Conservation (phyloP, 805 yeast genomes). For the Candida xiaguanensis region DNA sequence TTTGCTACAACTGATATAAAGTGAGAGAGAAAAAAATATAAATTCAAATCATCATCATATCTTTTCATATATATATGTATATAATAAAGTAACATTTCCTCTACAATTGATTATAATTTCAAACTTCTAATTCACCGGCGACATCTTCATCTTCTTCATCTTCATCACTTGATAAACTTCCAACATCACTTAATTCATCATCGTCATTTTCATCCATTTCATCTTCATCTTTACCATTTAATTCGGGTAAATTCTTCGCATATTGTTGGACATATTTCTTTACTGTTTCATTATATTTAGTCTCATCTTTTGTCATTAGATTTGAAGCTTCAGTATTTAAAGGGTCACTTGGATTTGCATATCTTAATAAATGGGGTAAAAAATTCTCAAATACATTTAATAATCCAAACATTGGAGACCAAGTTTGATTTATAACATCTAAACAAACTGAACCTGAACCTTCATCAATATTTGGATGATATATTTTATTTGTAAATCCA, state of each 20-base stretch:
- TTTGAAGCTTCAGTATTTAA: conserved; percentile 87
- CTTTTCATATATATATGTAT: too few species aligned
- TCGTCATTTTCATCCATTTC: conserved; percentile 32
- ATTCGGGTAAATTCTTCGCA: conserved; percentile 40
- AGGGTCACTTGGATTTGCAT: conserved; percentile 95
- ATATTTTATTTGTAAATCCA: conserved; percentile 87
- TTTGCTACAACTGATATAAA: conserved; percentile 8
- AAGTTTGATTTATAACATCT: conserved; percentile 94
- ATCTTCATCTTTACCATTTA: conserved; percentile 34
- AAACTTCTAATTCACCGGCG: conserved; percentile 32
- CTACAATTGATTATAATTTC: too few species aligned
- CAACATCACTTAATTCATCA: conserved; percentile 46
- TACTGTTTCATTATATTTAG: conserved; percentile 64
- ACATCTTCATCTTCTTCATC: conserved; percentile 31
- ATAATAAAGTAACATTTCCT: too few species aligned
- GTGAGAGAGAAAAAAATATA: not conserved
- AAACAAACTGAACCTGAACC: conserved; percentile 87
- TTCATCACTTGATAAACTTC: conserved; percentile 42
- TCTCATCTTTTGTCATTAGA: conserved; percentile 65
- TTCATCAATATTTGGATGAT: conserved; percentile 94
- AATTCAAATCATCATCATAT: too few species aligned
- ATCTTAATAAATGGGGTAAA: conserved; percentile 84
- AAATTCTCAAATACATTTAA: conserved; percentile 88
- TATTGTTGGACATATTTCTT: conserved; percentile 68
- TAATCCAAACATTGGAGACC: conserved; percentile 97